These are phyloP conservation scores for Fusarium continuum DNA, from an alignment of 2,329 filamentous ascomycete species.

Conservation along the genomic window DNA sequence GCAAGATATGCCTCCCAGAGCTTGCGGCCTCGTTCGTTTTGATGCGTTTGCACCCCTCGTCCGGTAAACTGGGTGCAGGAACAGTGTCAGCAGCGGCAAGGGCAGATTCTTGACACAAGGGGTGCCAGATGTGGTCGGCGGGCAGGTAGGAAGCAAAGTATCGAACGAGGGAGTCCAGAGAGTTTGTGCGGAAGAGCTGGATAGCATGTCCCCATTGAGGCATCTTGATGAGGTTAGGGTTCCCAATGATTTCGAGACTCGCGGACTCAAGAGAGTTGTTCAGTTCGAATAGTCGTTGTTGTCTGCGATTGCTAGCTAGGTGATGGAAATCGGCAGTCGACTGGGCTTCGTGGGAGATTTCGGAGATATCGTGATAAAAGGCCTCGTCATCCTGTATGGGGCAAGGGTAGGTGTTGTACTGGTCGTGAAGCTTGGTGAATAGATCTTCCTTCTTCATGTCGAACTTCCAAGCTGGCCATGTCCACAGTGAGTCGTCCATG, in stretches of 20 bases:
- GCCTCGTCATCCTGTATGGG: conserved; percentile 65
- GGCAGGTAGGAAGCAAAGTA: conserved; percentile 67
- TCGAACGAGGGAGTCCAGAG: conserved; percentile 64
- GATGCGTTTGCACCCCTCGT: not conserved
- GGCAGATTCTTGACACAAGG: conserved; percentile 2
- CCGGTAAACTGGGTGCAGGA: not conserved
- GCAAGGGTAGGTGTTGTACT: conserved; percentile 64
- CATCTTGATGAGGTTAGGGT: conserved; percentile 63
- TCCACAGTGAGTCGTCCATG: conserved; percentile 61
- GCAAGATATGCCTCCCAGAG: not conserved
- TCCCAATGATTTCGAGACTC: conserved; percentile 65
- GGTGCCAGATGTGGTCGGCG: conserved; percentile 50
- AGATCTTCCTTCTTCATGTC: conserved; percentile 65
- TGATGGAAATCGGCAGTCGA: conserved; percentile 60
- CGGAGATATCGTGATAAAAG: conserved; percentile 66
- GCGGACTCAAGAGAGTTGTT: conserved; percentile 63
- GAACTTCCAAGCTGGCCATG: conserved; percentile 69
- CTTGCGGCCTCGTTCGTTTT: not conserved
- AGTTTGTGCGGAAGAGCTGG: conserved; percentile 65
- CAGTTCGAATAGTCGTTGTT: conserved; percentile 61
- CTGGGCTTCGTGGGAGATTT: conserved; percentile 59
- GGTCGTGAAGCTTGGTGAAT: conserved; percentile 62
- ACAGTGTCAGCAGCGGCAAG: not conserved
- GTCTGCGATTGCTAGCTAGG: conserved; percentile 59
- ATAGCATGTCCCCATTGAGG: conserved; percentile 64